A percentile compares a stretch with the other conserved stretches of the same genome.
Evolutionary conservation across 441 rosid genomes (phyloP).

Genomic region (Metrosideros polymorpha): DNA sequence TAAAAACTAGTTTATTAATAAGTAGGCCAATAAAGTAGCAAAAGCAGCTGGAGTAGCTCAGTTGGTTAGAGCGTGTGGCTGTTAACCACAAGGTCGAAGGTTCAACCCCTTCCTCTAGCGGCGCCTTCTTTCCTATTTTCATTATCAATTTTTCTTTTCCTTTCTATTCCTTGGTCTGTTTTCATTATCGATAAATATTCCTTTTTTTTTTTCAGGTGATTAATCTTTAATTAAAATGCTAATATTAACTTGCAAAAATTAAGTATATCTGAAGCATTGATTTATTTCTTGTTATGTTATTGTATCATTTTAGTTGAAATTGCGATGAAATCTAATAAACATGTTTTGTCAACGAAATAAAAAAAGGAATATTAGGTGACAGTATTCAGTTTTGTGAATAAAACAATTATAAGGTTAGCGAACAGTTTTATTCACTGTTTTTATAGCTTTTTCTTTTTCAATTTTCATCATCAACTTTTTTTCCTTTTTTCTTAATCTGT

Average conservation of each 20-base stretch:
- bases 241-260: not conserved
- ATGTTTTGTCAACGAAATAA: not conserved
- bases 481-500: too few relatives aligned
- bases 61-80: slow-evolving; percentile 7
- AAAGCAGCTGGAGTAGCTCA: slow-evolving; percentile 2
- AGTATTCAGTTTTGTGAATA: not conserved
- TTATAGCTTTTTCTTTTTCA: too few relatives aligned
- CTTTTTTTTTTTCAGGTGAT: not conserved
- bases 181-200: not conserved
- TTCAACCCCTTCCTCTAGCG: slow-evolving; percentile 5
- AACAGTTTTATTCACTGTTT: too few relatives aligned
- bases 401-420: not conserved
- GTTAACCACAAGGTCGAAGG: slow-evolving; percentile 7
- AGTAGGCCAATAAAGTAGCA: too few relatives aligned
- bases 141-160: fast-evolving
- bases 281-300: not conserved
- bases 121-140: not conserved
- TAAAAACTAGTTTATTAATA: too few relatives aligned
- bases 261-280: not conserved
- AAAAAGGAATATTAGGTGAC: not conserved
- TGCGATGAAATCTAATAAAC: not conserved
- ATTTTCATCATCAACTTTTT: too few relatives aligned
- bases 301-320: not conserved
- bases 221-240: not conserved
- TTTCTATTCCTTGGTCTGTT: not conserved